These are phyloP conservation scores for Myrica gale DNA, from an alignment of 306 rosid genomes.

Conservation along the genomic window DNA sequence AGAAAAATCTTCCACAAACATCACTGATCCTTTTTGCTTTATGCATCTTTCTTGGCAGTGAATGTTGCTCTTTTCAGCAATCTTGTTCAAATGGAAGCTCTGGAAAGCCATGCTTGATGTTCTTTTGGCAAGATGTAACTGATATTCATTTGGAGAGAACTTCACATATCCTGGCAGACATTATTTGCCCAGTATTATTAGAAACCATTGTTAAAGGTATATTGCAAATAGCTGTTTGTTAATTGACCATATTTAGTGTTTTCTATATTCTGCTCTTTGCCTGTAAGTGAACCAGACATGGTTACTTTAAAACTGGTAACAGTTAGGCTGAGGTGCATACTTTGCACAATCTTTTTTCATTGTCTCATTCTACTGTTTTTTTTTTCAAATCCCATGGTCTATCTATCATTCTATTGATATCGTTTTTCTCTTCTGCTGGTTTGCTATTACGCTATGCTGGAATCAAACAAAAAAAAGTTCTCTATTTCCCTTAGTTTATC, in stretches of 20 bases:
- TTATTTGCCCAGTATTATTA: slow-evolving; percentile 63
- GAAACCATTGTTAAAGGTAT: slow-evolving; percentile 81
- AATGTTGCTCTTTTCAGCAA: slow-evolving; percentile 47
- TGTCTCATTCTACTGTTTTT: not conserved
- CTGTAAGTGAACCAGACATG: not conserved
- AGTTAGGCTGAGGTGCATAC: too few relatives aligned
- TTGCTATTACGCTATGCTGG: not conserved
- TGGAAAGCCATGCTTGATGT: slow-evolving; percentile 64
- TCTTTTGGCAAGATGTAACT: slow-evolving; percentile 39
- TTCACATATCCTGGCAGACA: slow-evolving; percentile 47
- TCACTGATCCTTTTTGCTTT: slow-evolving; percentile 16
- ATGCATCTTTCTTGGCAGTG: slow-evolving; percentile 58
- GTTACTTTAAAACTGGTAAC: not conserved
- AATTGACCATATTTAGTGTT: not conserved
- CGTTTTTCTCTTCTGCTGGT: not conserved
- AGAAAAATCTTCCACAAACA: not conserved
- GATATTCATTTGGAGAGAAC: slow-evolving; percentile 39
- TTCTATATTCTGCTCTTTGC: not conserved
- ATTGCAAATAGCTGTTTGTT: slow-evolving; percentile 3
- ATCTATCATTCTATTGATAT: not conserved
- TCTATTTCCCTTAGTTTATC: too few relatives aligned
- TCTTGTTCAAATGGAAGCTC: slow-evolving; percentile 25
- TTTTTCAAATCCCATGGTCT: not conserved
- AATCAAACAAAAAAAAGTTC: too few relatives aligned
- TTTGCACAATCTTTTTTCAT: not conserved